Evolutionary conservation across 2,329 filamentous ascomycete genomes (phyloP), one percentile per base, ranked within the genome.

Genomic region (Huntiella abstrusa): DNA sequence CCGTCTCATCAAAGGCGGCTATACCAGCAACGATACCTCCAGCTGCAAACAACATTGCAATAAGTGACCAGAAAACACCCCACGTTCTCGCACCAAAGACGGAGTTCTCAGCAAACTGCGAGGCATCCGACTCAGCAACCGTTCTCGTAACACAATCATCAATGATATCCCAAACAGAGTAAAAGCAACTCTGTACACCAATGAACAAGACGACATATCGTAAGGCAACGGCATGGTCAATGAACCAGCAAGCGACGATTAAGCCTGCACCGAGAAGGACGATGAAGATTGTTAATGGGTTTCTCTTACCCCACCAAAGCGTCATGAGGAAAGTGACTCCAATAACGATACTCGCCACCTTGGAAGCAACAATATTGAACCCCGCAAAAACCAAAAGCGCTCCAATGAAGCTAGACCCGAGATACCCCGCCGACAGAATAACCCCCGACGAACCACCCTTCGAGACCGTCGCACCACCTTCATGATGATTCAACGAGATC

Each of bases 131-230:
- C 16, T 70, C 75, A 59, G 87, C 86, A 44, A 87, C 80, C 62
- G 86, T 87, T 49, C 82, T 71, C 4, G 86, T 64, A 53, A 88
- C 85, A 32, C 87, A 65, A 54, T 88, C 82, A 56, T 88, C 82
- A 60, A 80, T 86, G 53, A 87, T 87, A 64, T 87, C 82, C 82
- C 82, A 87, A 4, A 83, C 80, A 52, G 77, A 83, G 60, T 87
- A 87, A 1, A 87, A 69, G 2, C 75, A 78, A 5, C 75, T 81
- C 82, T 87, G 86, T 54, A 86, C 81, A 37, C 82, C 82, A 51
- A 87, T 84, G 55, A 87, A 87, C 22, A 87, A 68, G 45, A 83
- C 77, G 44, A 85, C 71, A 56, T 80, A 87, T 49, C 80, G 67
- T 58, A 87, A 60, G 3, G 81, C 71, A 59, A 84, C 75, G 0